phyloP scores from a whole-genome alignment of 2,329 filamentous ascomycete species.

The Hymenoscyphus occultus region DNA sequence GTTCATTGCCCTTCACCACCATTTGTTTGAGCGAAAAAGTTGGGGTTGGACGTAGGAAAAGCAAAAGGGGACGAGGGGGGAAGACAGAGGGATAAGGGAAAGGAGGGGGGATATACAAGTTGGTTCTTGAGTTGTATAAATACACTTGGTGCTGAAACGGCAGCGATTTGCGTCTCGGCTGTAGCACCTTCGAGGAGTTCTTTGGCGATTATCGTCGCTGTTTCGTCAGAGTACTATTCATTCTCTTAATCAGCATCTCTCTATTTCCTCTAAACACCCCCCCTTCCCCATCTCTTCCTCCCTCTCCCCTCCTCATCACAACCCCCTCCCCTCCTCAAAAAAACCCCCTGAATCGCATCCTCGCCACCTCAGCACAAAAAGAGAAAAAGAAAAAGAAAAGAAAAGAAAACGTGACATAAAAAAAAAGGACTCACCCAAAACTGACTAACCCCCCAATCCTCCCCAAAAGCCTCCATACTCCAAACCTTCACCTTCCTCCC shows the following conservation, averaged over 20 bases:
- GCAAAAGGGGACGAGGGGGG: not conserved
- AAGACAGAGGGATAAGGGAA: not conserved
- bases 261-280: not conserved
- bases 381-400: not conserved
- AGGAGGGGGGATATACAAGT: slow-evolving; percentile 45
- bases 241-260: not conserved
- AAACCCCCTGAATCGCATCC: not conserved
- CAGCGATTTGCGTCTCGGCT: slow-evolving; percentile 57
- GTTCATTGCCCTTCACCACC: not conserved
- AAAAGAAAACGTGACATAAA: slow-evolving; percentile 9
- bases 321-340: not conserved
- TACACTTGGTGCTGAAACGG: slow-evolving; percentile 73
- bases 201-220: slow-evolving; percentile 60
- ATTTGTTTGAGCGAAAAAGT: slow-evolving; percentile 14
- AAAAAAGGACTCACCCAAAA: slow-evolving; percentile 63
- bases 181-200: slow-evolving; percentile 63
- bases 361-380: not conserved
- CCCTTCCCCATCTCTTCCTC: not conserved
- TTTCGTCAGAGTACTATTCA: slow-evolving; percentile 66
- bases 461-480: slow-evolving; percentile 68
- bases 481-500: slow-evolving; percentile 32
- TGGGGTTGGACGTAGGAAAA: not conserved
- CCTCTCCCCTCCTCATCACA: not conserved
- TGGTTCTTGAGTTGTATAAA: slow-evolving; percentile 75
- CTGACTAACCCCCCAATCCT: slow-evolving; percentile 81